Percentiles rank a stretch among this genome's conserved stretches.
These are phyloP conservation scores for Alternaria metachromatica DNA, from an alignment of 2,329 filamentous ascomycete genomes.

Conservation along the genomic window DNA sequence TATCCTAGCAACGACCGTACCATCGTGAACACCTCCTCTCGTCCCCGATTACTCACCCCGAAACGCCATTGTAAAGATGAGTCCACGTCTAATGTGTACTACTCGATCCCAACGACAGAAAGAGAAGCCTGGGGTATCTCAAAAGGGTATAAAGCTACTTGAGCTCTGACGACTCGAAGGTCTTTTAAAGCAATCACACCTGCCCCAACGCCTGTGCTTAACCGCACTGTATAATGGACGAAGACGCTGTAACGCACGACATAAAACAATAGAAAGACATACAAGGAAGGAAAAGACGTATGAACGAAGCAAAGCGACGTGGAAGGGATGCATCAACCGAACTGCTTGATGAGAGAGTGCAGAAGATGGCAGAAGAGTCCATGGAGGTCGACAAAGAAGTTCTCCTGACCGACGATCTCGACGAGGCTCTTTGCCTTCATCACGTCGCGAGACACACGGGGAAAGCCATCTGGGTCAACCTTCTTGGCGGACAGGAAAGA, in stretches of 20 bases:
- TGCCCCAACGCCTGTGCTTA: conserved; percentile 25
- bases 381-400: conserved; percentile 65
- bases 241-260: conserved; percentile 17
- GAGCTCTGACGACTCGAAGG: conserved; percentile 6
- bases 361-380: conserved; percentile 56
- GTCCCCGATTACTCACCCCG: conserved; percentile 9
- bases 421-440: conserved; percentile 63
- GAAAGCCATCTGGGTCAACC: conserved; percentile 63
- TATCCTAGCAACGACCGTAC: conserved; percentile 4
- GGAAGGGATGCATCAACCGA: conserved; percentile 32
- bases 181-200: conserved; percentile 3
- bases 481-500: conserved; percentile 65
- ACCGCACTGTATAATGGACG: conserved; percentile 32
- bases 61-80: conserved; percentile 18
- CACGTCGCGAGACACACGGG: conserved; percentile 58
- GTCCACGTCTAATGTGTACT: conserved; percentile 20
- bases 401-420: conserved; percentile 65
- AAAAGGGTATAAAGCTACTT: conserved; percentile 30
- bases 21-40: conserved; percentile 4
- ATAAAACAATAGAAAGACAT: conserved; percentile 19
- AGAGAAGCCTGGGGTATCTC: conserved; percentile 34
- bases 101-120: conserved; percentile 17
- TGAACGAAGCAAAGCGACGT: conserved; percentile 2
- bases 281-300: conserved; percentile 27
- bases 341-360: conserved; percentile 49